These are phyloP conservation scores for Botryobasidium botryosum DNA, from an alignment of 768 basidiomycete genomes.

Conservation along the genomic window DNA sequence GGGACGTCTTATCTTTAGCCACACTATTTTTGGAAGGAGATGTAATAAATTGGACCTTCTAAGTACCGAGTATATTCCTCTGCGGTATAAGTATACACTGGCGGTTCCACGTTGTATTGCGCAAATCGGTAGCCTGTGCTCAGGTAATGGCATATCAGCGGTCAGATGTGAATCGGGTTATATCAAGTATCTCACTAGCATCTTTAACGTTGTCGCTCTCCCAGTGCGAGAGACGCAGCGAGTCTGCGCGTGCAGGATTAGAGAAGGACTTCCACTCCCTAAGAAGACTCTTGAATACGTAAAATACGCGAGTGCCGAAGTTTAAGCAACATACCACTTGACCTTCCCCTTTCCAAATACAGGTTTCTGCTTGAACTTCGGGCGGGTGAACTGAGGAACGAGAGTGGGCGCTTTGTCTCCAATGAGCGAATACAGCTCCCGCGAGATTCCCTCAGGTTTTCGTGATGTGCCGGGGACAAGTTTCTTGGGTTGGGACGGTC, in stretches of 20 bases:
- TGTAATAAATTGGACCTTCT: slow-evolving; percentile 34
- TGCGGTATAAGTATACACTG: slow-evolving; percentile 53
- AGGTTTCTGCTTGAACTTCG: slow-evolving; percentile 75
- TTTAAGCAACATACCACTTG: slow-evolving; percentile 41
- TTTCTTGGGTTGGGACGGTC: slow-evolving; percentile 35
- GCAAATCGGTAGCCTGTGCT: slow-evolving; percentile 44
- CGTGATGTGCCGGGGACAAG: slow-evolving; percentile 20
- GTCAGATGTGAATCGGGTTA: too few species aligned
- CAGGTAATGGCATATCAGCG: slow-evolving; percentile 1
- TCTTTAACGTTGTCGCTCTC: slow-evolving; percentile 29
- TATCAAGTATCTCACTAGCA: too few species aligned
- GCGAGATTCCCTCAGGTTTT: slow-evolving; percentile 81
- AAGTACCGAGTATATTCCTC: slow-evolving; percentile 77
- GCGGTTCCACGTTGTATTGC: slow-evolving; percentile 54
- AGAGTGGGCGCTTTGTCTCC: slow-evolving; percentile 85
- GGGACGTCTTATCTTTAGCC: background rate
- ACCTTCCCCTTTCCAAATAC: slow-evolving; percentile 45
- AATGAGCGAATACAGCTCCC: slow-evolving; percentile 87
- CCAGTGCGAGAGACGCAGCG: slow-evolving; percentile 72
- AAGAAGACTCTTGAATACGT: too few species aligned
- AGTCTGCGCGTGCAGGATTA: slow-evolving; percentile 51
- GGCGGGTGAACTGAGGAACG: slow-evolving; percentile 60
- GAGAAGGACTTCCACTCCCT: slow-evolving; percentile 68
- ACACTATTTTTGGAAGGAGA: background rate
- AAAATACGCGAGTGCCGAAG: background rate